phyloP scores from a whole-genome alignment of 2,329 filamentous ascomycete species.

The Myriosclerotinia duriaeana region DNA sequence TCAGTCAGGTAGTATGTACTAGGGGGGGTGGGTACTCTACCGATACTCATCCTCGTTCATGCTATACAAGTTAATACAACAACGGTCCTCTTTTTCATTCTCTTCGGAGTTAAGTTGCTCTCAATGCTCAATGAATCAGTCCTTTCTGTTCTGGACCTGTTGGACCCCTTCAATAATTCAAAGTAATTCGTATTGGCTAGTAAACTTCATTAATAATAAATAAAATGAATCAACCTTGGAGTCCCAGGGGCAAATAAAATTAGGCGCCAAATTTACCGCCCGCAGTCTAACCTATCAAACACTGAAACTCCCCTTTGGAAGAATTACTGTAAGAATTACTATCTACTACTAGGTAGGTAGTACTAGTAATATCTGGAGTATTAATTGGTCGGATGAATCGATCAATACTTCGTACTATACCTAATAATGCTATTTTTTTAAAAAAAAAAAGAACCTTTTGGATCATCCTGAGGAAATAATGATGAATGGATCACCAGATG shows the following conservation, averaged over 20 bases:
- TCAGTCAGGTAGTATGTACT: no score
- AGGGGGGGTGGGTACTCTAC: not conserved
- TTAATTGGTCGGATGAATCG: slow-evolving; percentile 9
- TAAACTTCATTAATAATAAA: not conserved
- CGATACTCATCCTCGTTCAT: not conserved
- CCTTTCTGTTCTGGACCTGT: not conserved
- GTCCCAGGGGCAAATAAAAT: slow-evolving; percentile 14
- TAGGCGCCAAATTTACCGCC: slow-evolving; percentile 23
- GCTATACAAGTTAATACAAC: no score
- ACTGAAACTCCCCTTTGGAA: not conserved
- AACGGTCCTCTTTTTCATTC: not conserved
- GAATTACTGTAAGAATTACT: not conserved
- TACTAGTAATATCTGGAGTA: not conserved
- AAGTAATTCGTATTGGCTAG: not conserved
- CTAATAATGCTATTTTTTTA: no score
- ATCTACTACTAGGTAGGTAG: no score
- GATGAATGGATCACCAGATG: not conserved
- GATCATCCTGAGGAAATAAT: not conserved
- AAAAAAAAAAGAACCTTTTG: no score
- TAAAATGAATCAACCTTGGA: not conserved
- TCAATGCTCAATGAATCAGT: no score
- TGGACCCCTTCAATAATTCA: not conserved
- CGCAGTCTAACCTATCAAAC: slow-evolving; percentile 17
- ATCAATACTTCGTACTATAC: not conserved
- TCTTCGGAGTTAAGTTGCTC: no score